A percentile compares a stretch with the other conserved stretches of the same genome.
phyloP scores from a whole-genome alignment of 2,329 filamentous ascomycete species.

The Pseudocercospora fijiensis region DNA sequence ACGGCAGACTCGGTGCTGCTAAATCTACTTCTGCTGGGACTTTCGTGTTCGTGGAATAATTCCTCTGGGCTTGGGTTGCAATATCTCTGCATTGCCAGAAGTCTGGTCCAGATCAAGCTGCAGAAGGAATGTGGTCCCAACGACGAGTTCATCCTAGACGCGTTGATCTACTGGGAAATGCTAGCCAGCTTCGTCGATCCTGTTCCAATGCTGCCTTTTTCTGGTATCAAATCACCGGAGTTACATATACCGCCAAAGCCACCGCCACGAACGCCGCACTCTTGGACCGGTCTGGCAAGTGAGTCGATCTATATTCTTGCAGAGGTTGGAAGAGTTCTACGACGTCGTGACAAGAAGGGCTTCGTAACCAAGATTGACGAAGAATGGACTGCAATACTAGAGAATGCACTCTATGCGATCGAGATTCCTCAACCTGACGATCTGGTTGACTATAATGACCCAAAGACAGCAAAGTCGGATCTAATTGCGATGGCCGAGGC shows the following conservation, averaged over 20 bases:
- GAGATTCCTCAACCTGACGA: conserved; percentile 50
- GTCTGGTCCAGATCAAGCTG: conserved; percentile 47
- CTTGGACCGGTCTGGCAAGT: conserved; percentile 51
- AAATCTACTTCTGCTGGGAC: conserved; percentile 3
- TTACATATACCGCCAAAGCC: conserved; percentile 28
- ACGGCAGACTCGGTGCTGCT: conserved; percentile 48
- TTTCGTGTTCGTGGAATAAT: conserved; percentile 57
- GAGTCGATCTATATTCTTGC: conserved; percentile 48
- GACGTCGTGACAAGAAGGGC: conserved; percentile 21
- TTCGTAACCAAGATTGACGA: conserved; percentile 28
- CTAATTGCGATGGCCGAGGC: conserved; percentile 55
- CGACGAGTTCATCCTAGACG: conserved; percentile 54
- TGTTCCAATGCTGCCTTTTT: conserved; percentile 35
- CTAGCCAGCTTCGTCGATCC: conserved; percentile 53
- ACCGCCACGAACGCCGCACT: conserved; percentile 44
- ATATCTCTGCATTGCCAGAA: conserved; percentile 51
- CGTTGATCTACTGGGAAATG: conserved; percentile 61
- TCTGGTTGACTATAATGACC: conserved; percentile 53
- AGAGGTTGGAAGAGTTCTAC: conserved; percentile 44
- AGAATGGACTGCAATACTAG: conserved; percentile 45
- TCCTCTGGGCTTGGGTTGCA: conserved; percentile 55
- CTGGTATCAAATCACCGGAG: conserved; percentile 38
- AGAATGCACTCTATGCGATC: conserved; percentile 49
- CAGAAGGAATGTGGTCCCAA: conserved; percentile 30
- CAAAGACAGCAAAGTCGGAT: conserved; percentile 54